Evolutionary conservation across 345 rosid species (phyloP), one percentile per base, ranked within the genome.

Genomic region (Theobroma cacao): DNA sequence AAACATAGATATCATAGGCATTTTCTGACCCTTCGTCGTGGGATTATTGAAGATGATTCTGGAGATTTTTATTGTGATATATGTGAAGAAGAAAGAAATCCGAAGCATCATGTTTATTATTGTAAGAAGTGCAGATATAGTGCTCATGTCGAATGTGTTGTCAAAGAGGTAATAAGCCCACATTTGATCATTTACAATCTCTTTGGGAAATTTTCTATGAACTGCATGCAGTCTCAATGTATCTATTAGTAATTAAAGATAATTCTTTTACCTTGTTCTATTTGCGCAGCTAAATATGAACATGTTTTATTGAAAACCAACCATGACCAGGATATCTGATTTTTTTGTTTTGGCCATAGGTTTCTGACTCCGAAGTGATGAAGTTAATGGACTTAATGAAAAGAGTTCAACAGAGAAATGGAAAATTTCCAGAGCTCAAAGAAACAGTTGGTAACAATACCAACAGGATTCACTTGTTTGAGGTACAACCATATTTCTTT

Each of bases 81-180:
- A 7, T 75, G 78, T 47, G 78, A 62, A 56, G 24, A 7, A 8
- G 15, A 20, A 45, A 50, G 71, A 4, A 4, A 62, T 7, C 45
- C 69, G 2, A 62, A 59, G 41, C 45, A 75, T 62, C 78, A 15
- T 62, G 40, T 62, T 7, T 75, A 61, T 45, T 62, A 45, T 15
- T 75, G 71, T 12, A 40, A 75, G n/a, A 28, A 48, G 22, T 47
- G 70, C 60, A 20, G 1, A 4, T 45, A 3, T n/a, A 20, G 62
- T 30, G 59, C 60, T 62, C 71, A 62, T 17, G 24, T 75, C 14
- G 71, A 62, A 45, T 75, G 78, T 24, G 33, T 45, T 14, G 43
- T 63, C 68, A 63, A 63, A 15, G 43, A 63, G 68, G 68, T 63
- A n/a, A n/a, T n/a, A 63, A 63, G 41, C n/a, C 2, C 22, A 17